Evolutionary conservation across 139 green algal genomes (phyloP).

Genomic region (Desmodesmus armatus): DNA sequence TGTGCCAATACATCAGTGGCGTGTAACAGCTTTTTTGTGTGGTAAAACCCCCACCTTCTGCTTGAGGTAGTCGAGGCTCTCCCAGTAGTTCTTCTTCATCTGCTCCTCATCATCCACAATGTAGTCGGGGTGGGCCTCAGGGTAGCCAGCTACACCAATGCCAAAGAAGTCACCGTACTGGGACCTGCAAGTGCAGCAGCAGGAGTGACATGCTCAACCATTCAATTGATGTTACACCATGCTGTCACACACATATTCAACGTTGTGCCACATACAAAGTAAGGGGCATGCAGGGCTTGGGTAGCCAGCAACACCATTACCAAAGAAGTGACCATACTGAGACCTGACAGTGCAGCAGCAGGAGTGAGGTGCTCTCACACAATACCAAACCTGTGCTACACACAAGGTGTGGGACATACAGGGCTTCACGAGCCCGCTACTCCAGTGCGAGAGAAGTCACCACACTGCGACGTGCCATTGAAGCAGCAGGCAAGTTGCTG

Average conservation of each 20-base stretch:
- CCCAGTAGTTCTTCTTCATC: slow-evolving; percentile 89
- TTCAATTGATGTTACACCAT: too few relatives aligned
- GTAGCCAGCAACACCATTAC: neutral
- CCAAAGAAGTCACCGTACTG: slow-evolving; percentile 96
- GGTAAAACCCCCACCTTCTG: slow-evolving; percentile 74
- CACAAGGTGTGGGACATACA: too few relatives aligned
- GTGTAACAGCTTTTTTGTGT: neutral
- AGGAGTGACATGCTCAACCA: neutral
- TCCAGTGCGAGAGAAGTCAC: too few relatives aligned
- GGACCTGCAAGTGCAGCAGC: slow-evolving; percentile 11
- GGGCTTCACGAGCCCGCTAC: too few relatives aligned
- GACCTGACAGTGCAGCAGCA: too few relatives aligned
- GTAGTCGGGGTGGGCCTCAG: slow-evolving; percentile 95
- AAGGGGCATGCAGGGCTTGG: too few relatives aligned
- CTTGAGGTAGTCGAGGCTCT: slow-evolving; percentile 95
- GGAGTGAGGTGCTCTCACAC: too few relatives aligned
- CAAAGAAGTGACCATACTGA: neutral
- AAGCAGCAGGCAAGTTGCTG: too few relatives aligned
- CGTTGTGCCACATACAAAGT: too few relatives aligned
- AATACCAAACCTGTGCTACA: too few relatives aligned
- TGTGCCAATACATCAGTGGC: too few relatives aligned
- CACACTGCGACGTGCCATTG: too few relatives aligned
- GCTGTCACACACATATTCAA: neutral
- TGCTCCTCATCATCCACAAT: slow-evolving; percentile 86
- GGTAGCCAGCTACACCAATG: slow-evolving; percentile 95